Evolutionary conservation across 179 eudicot species (phyloP).

Genomic region (Silene vulgaris): DNA sequence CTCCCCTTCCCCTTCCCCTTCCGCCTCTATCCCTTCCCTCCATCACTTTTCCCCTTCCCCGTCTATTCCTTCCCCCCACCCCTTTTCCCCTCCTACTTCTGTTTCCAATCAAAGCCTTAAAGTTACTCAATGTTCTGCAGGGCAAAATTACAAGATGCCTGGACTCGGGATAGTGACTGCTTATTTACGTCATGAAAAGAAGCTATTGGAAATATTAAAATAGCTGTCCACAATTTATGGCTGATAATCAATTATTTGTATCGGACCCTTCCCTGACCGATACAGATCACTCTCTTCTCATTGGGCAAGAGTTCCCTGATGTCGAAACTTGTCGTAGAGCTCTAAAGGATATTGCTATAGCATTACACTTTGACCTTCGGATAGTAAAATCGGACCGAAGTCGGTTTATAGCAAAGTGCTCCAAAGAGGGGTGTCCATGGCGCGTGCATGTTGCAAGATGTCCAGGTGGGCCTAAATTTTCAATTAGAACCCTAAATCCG

Average conservation of each 20-base stretch:
- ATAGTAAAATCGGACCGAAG: constrained; percentile 85
- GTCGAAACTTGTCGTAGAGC: constrained; percentile 80
- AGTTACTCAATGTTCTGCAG: constrained; percentile 1
- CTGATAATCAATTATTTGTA: constrained; percentile 25
- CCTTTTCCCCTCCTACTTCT: background rate
- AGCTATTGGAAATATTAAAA: constrained; percentile 14
- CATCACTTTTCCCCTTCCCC: too few species aligned
- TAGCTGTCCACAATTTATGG: constrained; percentile 26
- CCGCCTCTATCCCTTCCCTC: too few species aligned
- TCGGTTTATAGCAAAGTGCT: constrained; percentile 91
- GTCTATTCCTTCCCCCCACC: too few species aligned
- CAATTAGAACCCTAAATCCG: constrained; percentile 68
- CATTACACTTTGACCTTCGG: constrained; percentile 85
- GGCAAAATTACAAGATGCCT: background rate
- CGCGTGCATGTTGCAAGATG: constrained; percentile 87
- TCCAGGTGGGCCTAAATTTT: constrained; percentile 76
- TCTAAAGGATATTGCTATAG: constrained; percentile 74
- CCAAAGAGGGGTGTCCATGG: constrained; percentile 90
- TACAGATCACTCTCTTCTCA: constrained; percentile 35
- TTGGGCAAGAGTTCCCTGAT: constrained; percentile 86
- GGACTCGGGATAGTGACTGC: constrained; percentile 4
- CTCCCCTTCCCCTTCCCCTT: too few species aligned
- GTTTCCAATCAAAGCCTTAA: constrained; percentile 6
- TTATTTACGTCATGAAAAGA: constrained; percentile 24
- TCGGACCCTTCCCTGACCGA: constrained; percentile 25